Evolutionary conservation across 805 yeast species (phyloP).

Genomic region (Tetrapisispora phaffii): DNA sequence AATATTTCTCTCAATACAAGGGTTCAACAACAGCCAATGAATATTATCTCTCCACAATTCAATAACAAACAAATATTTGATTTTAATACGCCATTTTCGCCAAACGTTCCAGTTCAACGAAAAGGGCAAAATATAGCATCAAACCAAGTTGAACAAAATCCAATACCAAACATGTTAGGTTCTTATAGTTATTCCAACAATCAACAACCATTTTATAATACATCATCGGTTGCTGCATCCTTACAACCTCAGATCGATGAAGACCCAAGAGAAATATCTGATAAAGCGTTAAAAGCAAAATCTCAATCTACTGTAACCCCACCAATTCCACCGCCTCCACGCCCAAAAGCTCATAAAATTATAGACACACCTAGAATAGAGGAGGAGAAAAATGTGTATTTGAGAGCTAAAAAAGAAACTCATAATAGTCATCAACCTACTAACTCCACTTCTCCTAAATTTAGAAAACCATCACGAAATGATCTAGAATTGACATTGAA

Average conservation of each 20-base stretch:
- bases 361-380: neutral
- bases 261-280: neutral
- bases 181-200: neutral
- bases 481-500: conserved; percentile 9
- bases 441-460: neutral
- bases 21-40: neutral
- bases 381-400: neutral
- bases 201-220: neutral
- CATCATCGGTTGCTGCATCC: neutral
- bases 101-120: neutral
- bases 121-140: neutral
- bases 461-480: neutral
- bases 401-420: neutral
- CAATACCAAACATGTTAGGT: neutral
- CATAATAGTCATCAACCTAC: neutral
- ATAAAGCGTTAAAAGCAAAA: neutral
- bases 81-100: neutral
- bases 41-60: neutral
- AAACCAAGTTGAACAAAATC: neutral
- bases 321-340: conserved; percentile 3
- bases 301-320: neutral
- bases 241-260: neutral
- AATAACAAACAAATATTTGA: neutral
- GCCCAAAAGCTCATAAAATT: neutral
- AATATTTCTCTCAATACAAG: neutral